Evolutionary conservation across 495 filamentous ascomycete genomes (phyloP), one percentile per base, ranked within the genome.

Genomic region (Aspergillus nanangensis): DNA sequence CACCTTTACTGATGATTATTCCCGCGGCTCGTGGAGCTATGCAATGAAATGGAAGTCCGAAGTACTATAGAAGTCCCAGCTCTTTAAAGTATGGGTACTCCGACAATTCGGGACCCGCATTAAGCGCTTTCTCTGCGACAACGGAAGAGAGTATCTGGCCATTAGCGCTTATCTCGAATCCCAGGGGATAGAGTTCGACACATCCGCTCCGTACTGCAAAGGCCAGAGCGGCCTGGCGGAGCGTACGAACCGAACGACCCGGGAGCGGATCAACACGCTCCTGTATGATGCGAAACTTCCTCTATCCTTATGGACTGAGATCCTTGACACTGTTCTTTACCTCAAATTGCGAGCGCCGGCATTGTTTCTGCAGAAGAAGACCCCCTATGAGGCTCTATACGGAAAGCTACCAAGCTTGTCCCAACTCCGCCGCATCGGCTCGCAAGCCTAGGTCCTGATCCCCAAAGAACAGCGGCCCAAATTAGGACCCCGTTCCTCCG

Each of bases 1-100:
- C 36, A 38, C 19, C 36, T 38, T 38, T 38, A 38, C 36, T 38
- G 36, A 38, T 38, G 15, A 38, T 38, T 38, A 38, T 38, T 38
- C 19, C 4, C 19, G 36, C 36, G 36, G 36, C 36, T 38, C 36
- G 19, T 38, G 36, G 36, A 38, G 36, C 36, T 38, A 38, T 8
- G 36, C 36, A 21, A 38, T 38, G 19, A 38, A 38, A 38, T 38
- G 36, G 36, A 38, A 38, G 19, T 38, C 36, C 19, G 19, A 38
- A 38, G 36, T 18, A 38, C 14, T 38, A 11, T 18, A 2, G 36
- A 38, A 38, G 20, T 38, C 20, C 36, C 36, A 38, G 36, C 15
- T 38, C 8, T 38, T 38, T 38, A 20, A 38, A 38, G 36, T 18
- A 11, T 38, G 36, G 36, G 36, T 38, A 38, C 19, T 10, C 1